These are phyloP conservation scores for Acacia confusa DNA, from an alignment of 306 rosid species.

Conservation along the genomic window DNA sequence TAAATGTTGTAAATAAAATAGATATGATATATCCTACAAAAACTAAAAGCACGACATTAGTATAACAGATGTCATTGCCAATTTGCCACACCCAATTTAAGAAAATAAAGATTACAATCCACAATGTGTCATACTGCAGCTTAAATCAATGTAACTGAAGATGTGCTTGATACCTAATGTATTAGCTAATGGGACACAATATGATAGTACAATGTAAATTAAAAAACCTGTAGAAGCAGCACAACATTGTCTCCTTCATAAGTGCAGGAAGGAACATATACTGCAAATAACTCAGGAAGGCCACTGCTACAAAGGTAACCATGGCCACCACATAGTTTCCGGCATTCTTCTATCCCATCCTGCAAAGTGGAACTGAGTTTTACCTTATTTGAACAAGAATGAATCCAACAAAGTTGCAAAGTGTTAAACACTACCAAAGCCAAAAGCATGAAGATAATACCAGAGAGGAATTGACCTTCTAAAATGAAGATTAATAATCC, in stretches of 20 bases:
- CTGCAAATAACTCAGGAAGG: constrained; percentile 95
- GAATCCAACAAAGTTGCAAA: neutral
- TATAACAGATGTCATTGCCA: neutral
- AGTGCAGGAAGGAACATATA: constrained; percentile 91
- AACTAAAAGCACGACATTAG: neutral
- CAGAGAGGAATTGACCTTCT: constrained; percentile 5
- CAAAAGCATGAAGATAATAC: neutral
- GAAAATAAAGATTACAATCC: neutral
- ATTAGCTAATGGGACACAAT: constrained; percentile 11
- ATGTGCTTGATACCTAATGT: neutral
- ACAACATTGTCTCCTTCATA: constrained; percentile 97
- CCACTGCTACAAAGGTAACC: constrained; percentile 97
- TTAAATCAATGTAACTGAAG: neutral
- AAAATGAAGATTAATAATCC: constrained; percentile 4
- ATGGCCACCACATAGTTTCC: constrained; percentile 95
- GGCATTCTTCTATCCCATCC: constrained; percentile 97
- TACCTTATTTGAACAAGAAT: neutral
- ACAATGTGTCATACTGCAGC: neutral
- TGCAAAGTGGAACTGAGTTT: constrained; percentile 36
- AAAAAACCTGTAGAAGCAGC: constrained; percentile 82
- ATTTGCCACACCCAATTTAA: neutral
- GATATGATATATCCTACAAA: neutral
- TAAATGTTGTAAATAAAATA: neutral
- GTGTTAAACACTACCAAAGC: constrained; percentile 8
- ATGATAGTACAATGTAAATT: neutral